Evolutionary conservation across 2,329 filamentous ascomycete genomes (phyloP), one percentile per base, ranked within the genome.

Genomic region (Botrytis paeoniae): DNA sequence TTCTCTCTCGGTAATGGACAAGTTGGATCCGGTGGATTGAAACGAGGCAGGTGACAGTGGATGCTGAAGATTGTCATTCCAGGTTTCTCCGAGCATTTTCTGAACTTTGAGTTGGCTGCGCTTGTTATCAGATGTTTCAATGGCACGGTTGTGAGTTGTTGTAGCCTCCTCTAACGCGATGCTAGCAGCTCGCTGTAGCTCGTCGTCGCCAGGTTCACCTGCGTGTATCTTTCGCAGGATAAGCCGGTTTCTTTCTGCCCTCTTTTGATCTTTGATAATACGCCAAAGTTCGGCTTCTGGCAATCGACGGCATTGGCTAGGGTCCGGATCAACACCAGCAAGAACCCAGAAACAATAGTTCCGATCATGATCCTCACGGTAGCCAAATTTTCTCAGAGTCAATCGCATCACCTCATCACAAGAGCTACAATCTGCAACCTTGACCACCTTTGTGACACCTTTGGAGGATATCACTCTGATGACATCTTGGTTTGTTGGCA

Each of bases 261-360:
- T 89, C 74, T 90, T 92, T 75, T 91, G 89, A 78, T 97, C 94
- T 79, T 94, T 94, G 82, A 97, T 97, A 71, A 98, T 93, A 74
- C 93, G 91, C 87, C 96, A 93, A 18, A 99, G 85, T 81, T 99
- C 96, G 7, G 90, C 91, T 79, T 99, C 96, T 48, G 91, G 91
- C 57, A 98, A 86, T 68, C 93, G 90, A 74, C 94, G 91, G 81
- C 93, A 97, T 80, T 94, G 90, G 68, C 87, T 88, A 43, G 94
- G 92, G 77, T 96, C 92, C 2, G 95, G 91, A 65, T 98, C 94
- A 57, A 94, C 85, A 69, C 95, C 95, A 77, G 93, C 91, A 73
- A 98, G 86, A 1, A 97, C 92, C 86, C 96, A 98, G 84, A 99
- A 98, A 84, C 95, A 98, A 83, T 97, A 98, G 80, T 97, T 97